Percentiles rank a stretch among this genome's conserved stretches.
These are phyloP conservation scores for Starmerella asiatica DNA, from an alignment of 805 yeast species.

Conservation along the genomic window DNA sequence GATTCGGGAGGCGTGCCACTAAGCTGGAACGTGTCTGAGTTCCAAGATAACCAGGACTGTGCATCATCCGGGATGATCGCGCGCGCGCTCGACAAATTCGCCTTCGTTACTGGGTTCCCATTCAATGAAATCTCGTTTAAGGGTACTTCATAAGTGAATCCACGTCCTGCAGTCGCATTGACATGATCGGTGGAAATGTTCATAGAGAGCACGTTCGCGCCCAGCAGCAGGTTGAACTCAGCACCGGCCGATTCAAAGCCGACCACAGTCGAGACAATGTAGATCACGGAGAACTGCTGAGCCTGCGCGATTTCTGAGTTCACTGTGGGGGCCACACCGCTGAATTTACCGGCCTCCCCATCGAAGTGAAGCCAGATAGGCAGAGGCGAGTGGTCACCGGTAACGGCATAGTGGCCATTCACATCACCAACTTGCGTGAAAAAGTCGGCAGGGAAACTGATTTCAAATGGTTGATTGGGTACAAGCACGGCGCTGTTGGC, in stretches of 20 bases:
- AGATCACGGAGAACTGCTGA: constrained; percentile 47
- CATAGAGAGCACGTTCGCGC: constrained; percentile 75
- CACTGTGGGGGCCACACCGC: constrained; percentile 79
- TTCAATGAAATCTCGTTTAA: constrained; percentile 52
- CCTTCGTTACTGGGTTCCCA: constrained; percentile 33
- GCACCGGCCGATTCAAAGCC: constrained; percentile 65
- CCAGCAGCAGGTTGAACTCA: constrained; percentile 60
- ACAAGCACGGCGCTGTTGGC: constrained; percentile 54
- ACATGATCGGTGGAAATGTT: constrained; percentile 44
- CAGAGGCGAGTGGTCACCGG: constrained; percentile 70
- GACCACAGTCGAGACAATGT: constrained; percentile 64
- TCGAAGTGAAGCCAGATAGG: constrained; percentile 84
- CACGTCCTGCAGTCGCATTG: constrained; percentile 53
- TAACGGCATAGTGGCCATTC: constrained; percentile 63
- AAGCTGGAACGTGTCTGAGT: constrained; percentile 47
- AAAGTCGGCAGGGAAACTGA: constrained; percentile 49
- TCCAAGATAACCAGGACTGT: constrained; percentile 53
- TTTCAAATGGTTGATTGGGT: constrained; percentile 54
- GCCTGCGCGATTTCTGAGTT: constrained; percentile 86
- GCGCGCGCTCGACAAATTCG: constrained; percentile 43
- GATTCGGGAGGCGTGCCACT: constrained; percentile 50
- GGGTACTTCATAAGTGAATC: constrained; percentile 47
- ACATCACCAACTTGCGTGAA: constrained; percentile 43
- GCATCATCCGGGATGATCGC: constrained; percentile 41
- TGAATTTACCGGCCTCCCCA: constrained; percentile 44